Base-by-base conservation (phyloP, 768 basidiomycete genomes). In the Cantharellus anzutake region DNA sequence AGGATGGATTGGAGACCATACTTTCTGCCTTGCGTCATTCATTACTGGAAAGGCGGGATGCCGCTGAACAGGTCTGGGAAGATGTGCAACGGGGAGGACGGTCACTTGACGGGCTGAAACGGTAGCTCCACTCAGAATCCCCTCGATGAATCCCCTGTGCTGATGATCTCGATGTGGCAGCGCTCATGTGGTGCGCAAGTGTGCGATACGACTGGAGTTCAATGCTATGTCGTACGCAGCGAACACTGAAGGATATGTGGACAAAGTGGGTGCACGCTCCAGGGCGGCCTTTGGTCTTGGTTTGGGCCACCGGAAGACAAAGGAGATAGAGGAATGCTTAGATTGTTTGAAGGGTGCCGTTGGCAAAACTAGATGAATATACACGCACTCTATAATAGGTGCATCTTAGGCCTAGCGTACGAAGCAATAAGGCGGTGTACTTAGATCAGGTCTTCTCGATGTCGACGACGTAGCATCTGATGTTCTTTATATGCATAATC, bases 131-230 rank as follows among this genome's bases (percentile, higher is more conserved):
- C 61, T 52, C 68, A 3, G 5, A 5, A 4, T 4, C 48, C 16
- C 51, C 14, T 40, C 5, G n/a, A 11, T 63, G 1, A 34, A 57
- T 44, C 44, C 3, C 57, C 14, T 55, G 57, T 41, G 56, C 58
- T 48, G 61, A 56, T 11, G 40, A 5, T 35, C 20, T 29, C 20
- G 20, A 29, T 29, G 20, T 29, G 44, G 11, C 53, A 82, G 80
- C 65, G 68, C 70, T 56, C 64, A 69, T 29, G 65, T 76, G 5
- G 64, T 83, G 14, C 71, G 70, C 35, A 62, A 67, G 1, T 69
- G 71, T 2, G 77, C 81, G 3, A 72, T 68, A 57, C 69, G 71
- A 40, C 67, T 81, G 4, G 83, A 84, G 60, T 74, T 76, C 60
- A 68, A 61, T 3, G 71, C 70, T 1, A 72, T 77, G 50, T 71